phyloP scores from a whole-genome alignment of 176 grass and related monocot genomes.

The Thalia dealbata region DNA sequence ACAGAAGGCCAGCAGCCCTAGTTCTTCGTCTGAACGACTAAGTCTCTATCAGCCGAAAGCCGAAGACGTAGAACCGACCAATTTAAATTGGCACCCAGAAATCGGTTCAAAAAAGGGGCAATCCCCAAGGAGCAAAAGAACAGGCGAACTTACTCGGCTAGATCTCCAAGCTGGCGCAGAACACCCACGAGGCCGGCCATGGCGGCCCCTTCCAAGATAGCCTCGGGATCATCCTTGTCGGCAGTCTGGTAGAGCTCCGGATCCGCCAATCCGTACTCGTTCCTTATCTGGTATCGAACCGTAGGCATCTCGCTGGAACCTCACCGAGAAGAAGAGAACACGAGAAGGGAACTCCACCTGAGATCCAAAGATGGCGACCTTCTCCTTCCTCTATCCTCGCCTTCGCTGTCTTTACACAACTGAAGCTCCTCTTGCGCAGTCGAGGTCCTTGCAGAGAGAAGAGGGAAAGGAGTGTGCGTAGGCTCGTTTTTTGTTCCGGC shows the following conservation, averaged over 20 bases:
- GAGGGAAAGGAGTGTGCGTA: not conserved
- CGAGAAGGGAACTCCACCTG: not conserved
- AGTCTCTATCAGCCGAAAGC: not conserved
- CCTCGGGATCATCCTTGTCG: conserved; percentile 88
- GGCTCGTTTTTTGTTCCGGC: not conserved
- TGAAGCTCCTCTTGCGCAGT: not conserved
- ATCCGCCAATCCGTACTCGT: conserved; percentile 80
- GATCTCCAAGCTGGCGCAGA: conserved; percentile 94
- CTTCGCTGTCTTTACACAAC: not conserved
- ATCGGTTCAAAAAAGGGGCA: not conserved
- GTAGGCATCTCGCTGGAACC: conserved; percentile 30
- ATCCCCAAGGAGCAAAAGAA: not conserved
- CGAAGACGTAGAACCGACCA: not conserved
- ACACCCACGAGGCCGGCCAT: conserved; percentile 89
- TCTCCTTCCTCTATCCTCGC: not conserved
- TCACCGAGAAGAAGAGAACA: not conserved
- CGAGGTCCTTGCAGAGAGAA: not conserved
- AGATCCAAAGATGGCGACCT: not conserved
- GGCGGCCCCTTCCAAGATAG: conserved; percentile 89
- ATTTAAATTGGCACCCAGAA: not conserved
- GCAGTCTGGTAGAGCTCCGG: conserved; percentile 47
- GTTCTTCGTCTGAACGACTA: not conserved
- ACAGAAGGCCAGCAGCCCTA: not conserved
- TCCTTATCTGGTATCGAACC: conserved; percentile 84
- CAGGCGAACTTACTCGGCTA: conserved; percentile 56